These are phyloP conservation scores for Mycena galopus DNA, from an alignment of 768 basidiomycete species.

Conservation along the genomic window DNA sequence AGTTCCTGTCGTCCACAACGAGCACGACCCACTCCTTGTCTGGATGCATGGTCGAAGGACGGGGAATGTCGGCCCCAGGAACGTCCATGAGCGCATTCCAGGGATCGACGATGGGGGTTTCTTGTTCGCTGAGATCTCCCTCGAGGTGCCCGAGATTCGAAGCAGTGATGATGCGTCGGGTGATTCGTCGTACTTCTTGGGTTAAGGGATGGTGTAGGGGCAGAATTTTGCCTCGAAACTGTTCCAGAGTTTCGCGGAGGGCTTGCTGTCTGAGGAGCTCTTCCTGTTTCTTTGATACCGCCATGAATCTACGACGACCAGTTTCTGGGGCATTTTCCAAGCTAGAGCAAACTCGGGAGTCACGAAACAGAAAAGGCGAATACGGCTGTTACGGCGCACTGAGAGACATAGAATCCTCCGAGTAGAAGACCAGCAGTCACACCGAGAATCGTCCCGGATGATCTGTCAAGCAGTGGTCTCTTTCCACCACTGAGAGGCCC, in stretches of 20 bases:
- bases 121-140: constrained; percentile 56
- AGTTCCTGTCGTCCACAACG: constrained; percentile 26
- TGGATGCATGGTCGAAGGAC: constrained; percentile 7
- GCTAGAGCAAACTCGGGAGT: constrained; percentile 62
- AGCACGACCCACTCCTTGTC: constrained; percentile 34
- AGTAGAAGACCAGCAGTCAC: constrained; percentile 15
- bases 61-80: constrained; percentile 19
- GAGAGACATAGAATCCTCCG: constrained; percentile 24
- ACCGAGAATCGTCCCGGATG: constrained; percentile 14
- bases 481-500: background rate
- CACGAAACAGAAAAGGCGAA: background rate
- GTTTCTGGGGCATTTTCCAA: constrained; percentile 90
- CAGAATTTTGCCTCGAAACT: constrained; percentile 69
- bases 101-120: constrained; percentile 84
- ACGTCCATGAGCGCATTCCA: constrained; percentile 63
- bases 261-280: constrained; percentile 57
- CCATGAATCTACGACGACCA: constrained; percentile 92
- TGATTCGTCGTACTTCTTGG: constrained; percentile 77
- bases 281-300: constrained; percentile 22
- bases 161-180: constrained; percentile 74
- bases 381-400: constrained; percentile 11
- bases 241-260: constrained; percentile 58
- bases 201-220: constrained; percentile 77
- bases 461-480: background rate
- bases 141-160: constrained; percentile 78